phyloP scores from a whole-genome alignment of 805 yeast species.

The Hanseniaspora guilliermondii region DNA sequence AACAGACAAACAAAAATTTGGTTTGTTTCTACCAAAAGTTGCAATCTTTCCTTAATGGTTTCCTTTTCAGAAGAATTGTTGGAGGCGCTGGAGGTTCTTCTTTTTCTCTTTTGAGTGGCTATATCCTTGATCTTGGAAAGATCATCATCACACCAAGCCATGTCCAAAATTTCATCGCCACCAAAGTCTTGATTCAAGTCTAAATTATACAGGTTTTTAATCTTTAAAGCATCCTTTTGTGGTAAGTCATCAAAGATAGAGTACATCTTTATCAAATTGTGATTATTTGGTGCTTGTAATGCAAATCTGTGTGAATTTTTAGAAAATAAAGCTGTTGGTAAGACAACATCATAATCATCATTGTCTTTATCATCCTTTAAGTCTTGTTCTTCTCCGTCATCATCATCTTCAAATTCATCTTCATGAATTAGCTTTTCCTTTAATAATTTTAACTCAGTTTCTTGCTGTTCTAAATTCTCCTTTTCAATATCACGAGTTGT shows the following conservation, averaged over 20 bases:
- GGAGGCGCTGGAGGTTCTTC: constrained; percentile 4
- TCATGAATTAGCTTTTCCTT: constrained; percentile 3
- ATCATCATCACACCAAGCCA: constrained; percentile 12
- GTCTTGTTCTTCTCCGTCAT: not conserved
- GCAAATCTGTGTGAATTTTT: constrained; percentile 13
- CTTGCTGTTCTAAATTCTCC: not conserved
- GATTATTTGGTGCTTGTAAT: constrained; percentile 11
- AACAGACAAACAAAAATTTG: constrained; percentile 23
- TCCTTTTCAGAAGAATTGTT: constrained; percentile 15
- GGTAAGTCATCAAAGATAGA: constrained; percentile 10
- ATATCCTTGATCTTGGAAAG: constrained; percentile 5
- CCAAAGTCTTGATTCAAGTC: constrained; percentile 10
- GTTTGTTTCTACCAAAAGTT: constrained; percentile 17
- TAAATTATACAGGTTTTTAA: constrained; percentile 4
- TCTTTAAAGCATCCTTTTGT: not conserved
- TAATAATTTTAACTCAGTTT: constrained; percentile 6
- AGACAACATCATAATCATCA: not conserved
- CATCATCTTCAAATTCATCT: constrained; percentile 6
- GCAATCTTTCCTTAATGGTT: constrained; percentile 1
- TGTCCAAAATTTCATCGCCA: constrained; percentile 9
- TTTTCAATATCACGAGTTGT: not conserved
- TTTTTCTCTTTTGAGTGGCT: constrained; percentile 9
- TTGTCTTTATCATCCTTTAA: not conserved
- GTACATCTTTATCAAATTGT: constrained; percentile 5
- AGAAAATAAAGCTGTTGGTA: constrained; percentile 11